Evolutionary conservation across 371 early-diverging fungal genomes (phyloP), one percentile per base, ranked within the genome.

Genomic region (Mucor velutinosus): DNA sequence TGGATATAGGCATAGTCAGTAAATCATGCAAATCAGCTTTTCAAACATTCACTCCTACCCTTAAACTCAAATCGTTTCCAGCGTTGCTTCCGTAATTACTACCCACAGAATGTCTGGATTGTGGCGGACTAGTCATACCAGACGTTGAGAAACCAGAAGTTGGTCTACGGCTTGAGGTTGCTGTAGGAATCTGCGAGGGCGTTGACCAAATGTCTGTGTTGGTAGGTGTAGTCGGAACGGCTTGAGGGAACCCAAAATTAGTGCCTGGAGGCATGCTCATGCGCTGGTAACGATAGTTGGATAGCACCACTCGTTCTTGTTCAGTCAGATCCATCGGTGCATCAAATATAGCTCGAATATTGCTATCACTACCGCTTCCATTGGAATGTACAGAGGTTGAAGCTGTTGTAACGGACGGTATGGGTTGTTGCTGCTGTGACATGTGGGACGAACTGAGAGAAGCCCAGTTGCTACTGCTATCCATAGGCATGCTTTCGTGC

Each of bases 261-360:
- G 62, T 17, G 17, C 37, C 4, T 58, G 71, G 66, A 32, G 71
- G 71, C 58, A 70, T 70, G 17, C 51, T 62, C 66, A 70, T 70
- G 17, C 71, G 39, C 27, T 65, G 71, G n/a, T 70, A 70, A 14
- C 71, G 61, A 30, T 70, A 70, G 30, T 58, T 66, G 4, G 57
- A 58, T 1, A 68, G 15, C 5, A 68, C 58, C 1, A 32, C 62
- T 25, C 71, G 61, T 25, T 70, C 71, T 41, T 70, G 71, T 6
- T 66, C 66, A 23, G 71, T 66, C 25, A 68, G 21, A 7, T 68
- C 68, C 39, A 70, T 62, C 0, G 71, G 71, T 5, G 69, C 69
- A 70, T 81, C 79, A 69, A 83, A 83, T 47, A 80, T 79, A n/a
- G 81, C 74, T 27, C 81, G 77, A 21, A 80, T 64, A 10, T 69